phyloP scores from a whole-genome alignment of 805 yeast genomes.

The Nadsonia fulvescens region DNA sequence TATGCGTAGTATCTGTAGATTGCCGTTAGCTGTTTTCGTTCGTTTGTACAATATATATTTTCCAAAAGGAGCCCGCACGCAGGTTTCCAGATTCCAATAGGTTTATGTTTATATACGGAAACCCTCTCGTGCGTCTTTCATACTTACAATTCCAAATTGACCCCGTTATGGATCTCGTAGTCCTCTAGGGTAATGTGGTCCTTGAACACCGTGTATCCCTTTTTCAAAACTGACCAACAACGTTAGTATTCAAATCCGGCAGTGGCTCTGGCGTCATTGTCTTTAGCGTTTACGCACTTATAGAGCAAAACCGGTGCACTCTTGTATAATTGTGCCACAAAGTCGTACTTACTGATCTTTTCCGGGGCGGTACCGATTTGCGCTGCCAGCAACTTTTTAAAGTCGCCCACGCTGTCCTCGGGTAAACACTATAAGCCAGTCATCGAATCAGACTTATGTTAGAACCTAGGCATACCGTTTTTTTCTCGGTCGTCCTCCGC shows the following conservation, averaged over 20 bases:
- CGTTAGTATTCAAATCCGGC: background rate
- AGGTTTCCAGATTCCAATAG: too few species aligned
- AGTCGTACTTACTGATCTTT: slow-evolving; percentile 23
- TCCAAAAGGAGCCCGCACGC: too few species aligned
- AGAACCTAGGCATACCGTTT: too few species aligned
- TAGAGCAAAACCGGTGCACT: too few species aligned
- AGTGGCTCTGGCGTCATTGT: too few species aligned
- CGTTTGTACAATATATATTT: too few species aligned
- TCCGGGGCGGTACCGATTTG: slow-evolving; percentile 66
- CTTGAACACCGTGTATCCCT: slow-evolving; percentile 69
- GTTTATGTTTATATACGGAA: too few species aligned
- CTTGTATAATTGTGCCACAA: too few species aligned
- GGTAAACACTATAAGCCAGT: slow-evolving; percentile 36
- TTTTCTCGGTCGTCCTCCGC: background rate
- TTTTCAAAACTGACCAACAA: slow-evolving; percentile 43
- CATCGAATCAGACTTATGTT: background rate
- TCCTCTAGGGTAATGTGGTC: slow-evolving; percentile 88
- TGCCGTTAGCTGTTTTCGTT: too few species aligned
- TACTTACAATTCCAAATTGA: slow-evolving; percentile 61
- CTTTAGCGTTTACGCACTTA: too few species aligned
- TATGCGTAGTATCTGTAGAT: too few species aligned
- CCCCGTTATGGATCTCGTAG: slow-evolving; percentile 83
- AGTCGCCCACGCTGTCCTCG: slow-evolving; percentile 75
- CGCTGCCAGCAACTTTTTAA: slow-evolving; percentile 63
- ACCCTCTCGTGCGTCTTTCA: too few species aligned